Conservation (phyloP, 345 rosid species). For the Acer saccharum region DNA sequence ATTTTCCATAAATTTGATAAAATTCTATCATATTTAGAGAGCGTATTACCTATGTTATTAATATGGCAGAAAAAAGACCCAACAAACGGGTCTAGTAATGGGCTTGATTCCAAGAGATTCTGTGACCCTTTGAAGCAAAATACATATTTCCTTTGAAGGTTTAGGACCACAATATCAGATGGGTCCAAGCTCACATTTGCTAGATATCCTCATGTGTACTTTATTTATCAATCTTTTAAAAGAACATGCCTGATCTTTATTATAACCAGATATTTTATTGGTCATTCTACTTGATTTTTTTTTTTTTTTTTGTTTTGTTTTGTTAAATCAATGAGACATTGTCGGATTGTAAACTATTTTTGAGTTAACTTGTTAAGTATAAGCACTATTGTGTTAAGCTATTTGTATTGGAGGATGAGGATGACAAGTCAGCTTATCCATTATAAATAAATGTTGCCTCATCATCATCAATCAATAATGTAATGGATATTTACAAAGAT, state of each 20-base stretch:
- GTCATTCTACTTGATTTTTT: too few species aligned
- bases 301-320: too few species aligned
- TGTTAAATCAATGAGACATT: too few species aligned
- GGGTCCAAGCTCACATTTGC: not conserved
- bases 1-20: not conserved
- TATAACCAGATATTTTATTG: too few species aligned
- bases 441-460: not conserved
- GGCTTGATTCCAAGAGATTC: not conserved
- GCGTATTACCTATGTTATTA: too few species aligned
- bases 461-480: not conserved
- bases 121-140: constrained; percentile 13
- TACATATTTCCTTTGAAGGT: not conserved
- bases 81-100: not conserved
- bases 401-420: constrained; percentile 1
- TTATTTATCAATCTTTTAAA: not conserved
- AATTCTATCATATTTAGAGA: not conserved
- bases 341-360: too few species aligned
- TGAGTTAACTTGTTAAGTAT: too few species aligned
- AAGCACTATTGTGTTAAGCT: too few species aligned
- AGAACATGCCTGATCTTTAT: not conserved
- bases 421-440: constrained; percentile 17
- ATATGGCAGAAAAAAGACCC: not conserved
- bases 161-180: constrained; percentile 10
- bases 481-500: not conserved
- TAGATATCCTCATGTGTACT: not conserved